A percentile compares a stretch with the other conserved stretches of the same genome.
Evolutionary conservation across 2,329 filamentous ascomycete genomes (phyloP).

Genomic region (Samsoniella hepiali): DNA sequence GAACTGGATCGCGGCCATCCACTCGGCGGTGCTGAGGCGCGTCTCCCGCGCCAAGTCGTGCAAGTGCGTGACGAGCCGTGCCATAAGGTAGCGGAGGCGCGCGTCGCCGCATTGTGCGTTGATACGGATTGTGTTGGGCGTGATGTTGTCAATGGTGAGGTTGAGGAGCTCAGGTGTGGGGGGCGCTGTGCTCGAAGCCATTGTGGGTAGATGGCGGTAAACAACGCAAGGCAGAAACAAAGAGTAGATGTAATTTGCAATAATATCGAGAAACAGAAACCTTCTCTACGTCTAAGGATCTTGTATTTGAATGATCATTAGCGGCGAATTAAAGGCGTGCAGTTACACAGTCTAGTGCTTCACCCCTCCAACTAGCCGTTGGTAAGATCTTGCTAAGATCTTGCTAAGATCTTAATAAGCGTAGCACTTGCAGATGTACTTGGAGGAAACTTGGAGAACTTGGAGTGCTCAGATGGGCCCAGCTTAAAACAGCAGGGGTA

Average conservation of each 20-base stretch:
- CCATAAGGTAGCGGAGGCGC: slow-evolving; percentile 65
- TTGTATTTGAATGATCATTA: neutral
- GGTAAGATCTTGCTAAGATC: slow-evolving; percentile 4
- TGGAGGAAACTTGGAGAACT: too few species aligned
- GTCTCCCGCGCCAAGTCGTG: slow-evolving; percentile 78
- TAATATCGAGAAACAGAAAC: too few species aligned
- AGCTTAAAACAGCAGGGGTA: too few species aligned
- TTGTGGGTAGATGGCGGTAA: neutral
- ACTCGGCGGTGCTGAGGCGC: slow-evolving; percentile 67
- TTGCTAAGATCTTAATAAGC: slow-evolving; percentile 15
- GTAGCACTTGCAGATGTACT: neutral
- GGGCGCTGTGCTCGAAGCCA: neutral
- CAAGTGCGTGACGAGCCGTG: slow-evolving; percentile 66
- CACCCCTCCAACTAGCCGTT: neutral
- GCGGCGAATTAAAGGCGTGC: neutral
- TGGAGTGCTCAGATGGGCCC: too few species aligned
- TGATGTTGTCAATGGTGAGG: slow-evolving; percentile 71
- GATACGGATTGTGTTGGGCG: slow-evolving; percentile 65
- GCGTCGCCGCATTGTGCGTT: slow-evolving; percentile 63
- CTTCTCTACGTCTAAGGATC: too few species aligned
- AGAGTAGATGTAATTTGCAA: too few species aligned
- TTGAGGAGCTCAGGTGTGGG: slow-evolving; percentile 34
- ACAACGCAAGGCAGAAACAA: neutral
- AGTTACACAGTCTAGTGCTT: neutral
- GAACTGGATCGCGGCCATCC: slow-evolving; percentile 68